Base-by-base conservation (phyloP, 2,329 filamentous ascomycete species). In the Seiridium cupressi region DNA sequence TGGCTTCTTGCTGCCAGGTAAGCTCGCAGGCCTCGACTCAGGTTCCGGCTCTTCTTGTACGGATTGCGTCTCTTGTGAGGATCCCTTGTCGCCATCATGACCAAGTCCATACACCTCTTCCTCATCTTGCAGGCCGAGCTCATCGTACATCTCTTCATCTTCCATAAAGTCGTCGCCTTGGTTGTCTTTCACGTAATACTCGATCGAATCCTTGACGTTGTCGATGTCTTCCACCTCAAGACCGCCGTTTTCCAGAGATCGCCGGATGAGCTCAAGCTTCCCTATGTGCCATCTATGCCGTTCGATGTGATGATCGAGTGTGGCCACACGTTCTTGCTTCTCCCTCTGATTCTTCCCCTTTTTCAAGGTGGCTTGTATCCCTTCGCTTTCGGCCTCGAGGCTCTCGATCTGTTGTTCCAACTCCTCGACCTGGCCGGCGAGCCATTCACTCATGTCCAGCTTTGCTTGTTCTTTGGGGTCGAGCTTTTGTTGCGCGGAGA, bases 401-500 rank as follows among this genome's bases (percentile, higher is more conserved):
- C 87, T 84, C 79, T 99, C 95, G 74, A 98, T 95, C 77, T 97
- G 93, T 68, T 90, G 89, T 72, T 96, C 93, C 61, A 99, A 86
- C 73, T 97, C 92, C 72, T 97, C 93, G 58, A 98, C 92, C 86
- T 92, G 93, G 60, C 80, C 85, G 63, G 88, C 88, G 51, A 99
- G 81, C 77, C 98, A 98, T 60, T 97, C 90, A 78, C 89, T 87
- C 36, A 91, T 84, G 69, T 98, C 94, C 63, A 91, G 82, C 78
- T 97, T 96, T 74, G 96, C 94, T 75, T 96, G 92, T 76, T 98
- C 95, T 74, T 93, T 96, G n/a, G 95, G 95, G 78, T 99, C 95
- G 65, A 98, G 84, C 77, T 96, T 96, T 55, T 92, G 89, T 34
- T 93, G 92, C 57, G 94, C 91, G 64, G 92, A 95, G 65, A 99